phyloP scores from a whole-genome alignment of 2,329 filamentous ascomycete species.

The Chaetomium globosum region DNA sequence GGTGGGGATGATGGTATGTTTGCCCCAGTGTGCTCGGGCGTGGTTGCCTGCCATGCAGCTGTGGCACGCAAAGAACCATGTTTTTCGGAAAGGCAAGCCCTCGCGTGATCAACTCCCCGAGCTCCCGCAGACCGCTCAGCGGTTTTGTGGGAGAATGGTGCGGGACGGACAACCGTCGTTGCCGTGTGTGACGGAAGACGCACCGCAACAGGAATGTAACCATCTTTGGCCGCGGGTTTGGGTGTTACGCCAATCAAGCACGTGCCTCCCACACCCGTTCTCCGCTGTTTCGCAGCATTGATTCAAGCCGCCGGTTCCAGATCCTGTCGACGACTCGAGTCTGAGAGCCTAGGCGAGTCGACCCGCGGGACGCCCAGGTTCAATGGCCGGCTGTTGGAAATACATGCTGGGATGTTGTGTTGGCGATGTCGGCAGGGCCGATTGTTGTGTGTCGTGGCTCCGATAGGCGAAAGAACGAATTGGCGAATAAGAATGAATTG shows the following conservation, averaged over 20 bases:
- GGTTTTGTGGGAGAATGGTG: neutral
- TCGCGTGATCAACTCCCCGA: conserved; percentile 21
- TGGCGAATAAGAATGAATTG: neutral
- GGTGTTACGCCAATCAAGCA: neutral
- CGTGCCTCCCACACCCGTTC: neutral
- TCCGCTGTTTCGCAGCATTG: neutral
- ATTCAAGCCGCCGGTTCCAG: neutral
- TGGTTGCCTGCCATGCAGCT: neutral
- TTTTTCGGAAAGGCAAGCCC: conserved; percentile 8
- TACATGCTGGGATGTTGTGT: neutral
- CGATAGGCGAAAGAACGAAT: neutral
- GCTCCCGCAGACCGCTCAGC: neutral
- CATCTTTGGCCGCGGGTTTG: neutral
- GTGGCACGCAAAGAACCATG: neutral
- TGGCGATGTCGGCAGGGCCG: neutral
- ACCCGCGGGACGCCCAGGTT: neutral
- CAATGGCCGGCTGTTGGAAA: neutral
- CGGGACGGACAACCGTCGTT: neutral
- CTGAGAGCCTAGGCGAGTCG: neutral
- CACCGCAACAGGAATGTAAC: neutral
- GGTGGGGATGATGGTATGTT: neutral
- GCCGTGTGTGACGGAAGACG: neutral
- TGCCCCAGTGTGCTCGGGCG: neutral
- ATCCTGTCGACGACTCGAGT: neutral
- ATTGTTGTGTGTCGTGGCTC: neutral